Evolutionary conservation across 768 basidiomycete genomes (phyloP), one percentile per base, ranked within the genome.

Genomic region (Phylloporus sp.): DNA sequence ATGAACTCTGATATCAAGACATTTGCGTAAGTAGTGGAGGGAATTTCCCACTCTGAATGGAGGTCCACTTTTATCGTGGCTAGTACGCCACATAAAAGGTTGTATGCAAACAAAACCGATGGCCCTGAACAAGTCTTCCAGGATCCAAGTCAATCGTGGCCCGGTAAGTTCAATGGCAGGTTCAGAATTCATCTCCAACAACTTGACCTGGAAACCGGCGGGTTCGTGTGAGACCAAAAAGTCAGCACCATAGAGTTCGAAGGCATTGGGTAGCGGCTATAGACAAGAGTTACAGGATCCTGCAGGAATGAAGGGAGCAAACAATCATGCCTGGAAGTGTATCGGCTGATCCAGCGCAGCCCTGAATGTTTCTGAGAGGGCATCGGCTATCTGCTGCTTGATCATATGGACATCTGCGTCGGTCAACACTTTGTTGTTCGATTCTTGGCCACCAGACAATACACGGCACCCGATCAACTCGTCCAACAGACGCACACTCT

Each of bases 101-200:
- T 71, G 72, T 3, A 95, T 75, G 54, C 83, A 85, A 21, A 81
- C 74, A 51, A 76, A 69, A 1, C 80, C 81, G 15, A 90, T 86
- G 1, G 80, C 75, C 27, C 69, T 69, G 69, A 96, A 95, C 43
- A 96, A 70, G 53, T 88, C 86, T 56, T 85, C 79, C 43, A 96
- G 68, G 36, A 93, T 80, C 78, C 86, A 86, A 15, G 80, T 77
- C 28, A 97, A 68, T 23, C 91, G 76, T 28, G 82, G 77, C 1
- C 94, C 96, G 0, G 94, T 94, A 44, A 95, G 77, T 58, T 93
- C 90, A 48, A 98, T 95, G 35, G 96, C 96, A 2, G 96, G 95
- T 53, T 94, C 93, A 6, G 95, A 83, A 61, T 99, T 99, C 58
- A 95, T 75, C 66, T 98, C 96, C 24, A 97, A 74, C 2, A 97